Conservation (phyloP, 768 basidiomycete genomes). For the Xanthoconium purpureum region DNA sequence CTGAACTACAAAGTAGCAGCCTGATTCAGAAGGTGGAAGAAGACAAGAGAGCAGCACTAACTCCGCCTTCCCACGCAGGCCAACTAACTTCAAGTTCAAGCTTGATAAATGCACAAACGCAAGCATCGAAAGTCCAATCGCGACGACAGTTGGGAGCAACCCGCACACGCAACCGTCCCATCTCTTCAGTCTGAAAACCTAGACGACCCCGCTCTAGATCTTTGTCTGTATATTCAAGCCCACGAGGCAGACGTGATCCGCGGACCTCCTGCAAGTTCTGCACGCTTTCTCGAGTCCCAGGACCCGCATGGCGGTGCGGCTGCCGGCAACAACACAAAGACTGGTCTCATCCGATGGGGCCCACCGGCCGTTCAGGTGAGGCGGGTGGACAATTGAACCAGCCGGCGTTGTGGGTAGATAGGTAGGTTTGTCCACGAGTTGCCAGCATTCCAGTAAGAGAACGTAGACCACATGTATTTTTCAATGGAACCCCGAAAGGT, state of each 20-base stretch:
- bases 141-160: constrained; percentile 11
- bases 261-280: constrained; percentile 42
- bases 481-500: constrained; percentile 4
- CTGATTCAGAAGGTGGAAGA: no score
- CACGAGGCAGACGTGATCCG: constrained; percentile 73
- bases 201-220: constrained; percentile 15
- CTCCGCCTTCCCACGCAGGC: no score
- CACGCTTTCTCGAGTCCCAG: constrained; percentile 34
- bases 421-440: constrained; percentile 54
- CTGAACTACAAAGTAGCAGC: no score
- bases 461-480: constrained; percentile 5
- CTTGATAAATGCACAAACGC: constrained; percentile 23
- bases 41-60: no score
- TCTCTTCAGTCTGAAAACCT: constrained; percentile 2
- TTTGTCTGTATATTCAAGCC: constrained; percentile 56
- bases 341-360: constrained; percentile 37
- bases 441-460: constrained; percentile 5
- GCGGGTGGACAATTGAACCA: background rate
- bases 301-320: constrained; percentile 4
- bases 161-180: background rate
- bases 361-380: constrained; percentile 7
- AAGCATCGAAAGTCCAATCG: constrained; percentile 18
- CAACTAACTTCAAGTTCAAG: no score
- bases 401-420: constrained; percentile 67
- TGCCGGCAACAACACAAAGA: constrained; percentile 18